Conservation (phyloP, 225 moss, liverwort and hornwort genomes). For the Marchantia polymorpha region DNA sequence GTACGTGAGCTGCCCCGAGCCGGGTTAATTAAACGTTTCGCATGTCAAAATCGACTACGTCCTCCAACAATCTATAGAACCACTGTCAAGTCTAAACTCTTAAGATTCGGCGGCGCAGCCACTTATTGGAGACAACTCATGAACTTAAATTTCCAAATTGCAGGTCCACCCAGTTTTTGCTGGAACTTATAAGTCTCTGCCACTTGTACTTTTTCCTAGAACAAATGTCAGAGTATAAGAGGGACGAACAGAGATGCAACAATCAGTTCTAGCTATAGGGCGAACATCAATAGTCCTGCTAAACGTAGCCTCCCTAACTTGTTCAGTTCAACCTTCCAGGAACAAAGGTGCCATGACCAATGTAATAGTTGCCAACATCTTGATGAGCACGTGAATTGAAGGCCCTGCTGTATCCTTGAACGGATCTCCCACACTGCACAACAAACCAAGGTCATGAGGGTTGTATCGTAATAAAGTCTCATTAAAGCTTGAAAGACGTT, state of each 20-base stretch:
- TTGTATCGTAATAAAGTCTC: neutral
- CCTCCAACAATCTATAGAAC: slow-evolving; percentile 17
- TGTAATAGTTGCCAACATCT: slow-evolving; percentile 98
- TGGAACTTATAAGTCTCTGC: neutral
- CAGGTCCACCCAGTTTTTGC: slow-evolving; percentile 4
- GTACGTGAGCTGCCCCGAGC: slow-evolving; percentile 12
- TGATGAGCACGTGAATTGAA: slow-evolving; percentile 93
- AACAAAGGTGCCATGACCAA: slow-evolving; percentile 98
- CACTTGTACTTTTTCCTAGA: neutral
- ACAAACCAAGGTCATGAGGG: neutral
- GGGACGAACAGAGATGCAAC: slow-evolving; percentile 10
- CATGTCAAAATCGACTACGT: slow-evolving; percentile 25
- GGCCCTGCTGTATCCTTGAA: slow-evolving; percentile 98
- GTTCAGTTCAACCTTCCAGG: slow-evolving; percentile 55
- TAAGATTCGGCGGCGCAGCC: slow-evolving; percentile 7
- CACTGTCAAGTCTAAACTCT: slow-evolving; percentile 8
- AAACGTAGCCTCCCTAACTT: slow-evolving; percentile 1
- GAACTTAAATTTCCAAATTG: slow-evolving; percentile 1
- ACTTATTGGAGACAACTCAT: slow-evolving; percentile 4
- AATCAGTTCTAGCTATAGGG: neutral
- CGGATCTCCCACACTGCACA: slow-evolving; percentile 87
- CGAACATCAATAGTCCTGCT: neutral
- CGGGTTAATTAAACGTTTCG: neutral
- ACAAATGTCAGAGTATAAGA: neutral
- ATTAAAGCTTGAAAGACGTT: neutral